phyloP scores from a whole-genome alignment of 495 filamentous ascomycete genomes.

The Tetracladium setigerum region DNA sequence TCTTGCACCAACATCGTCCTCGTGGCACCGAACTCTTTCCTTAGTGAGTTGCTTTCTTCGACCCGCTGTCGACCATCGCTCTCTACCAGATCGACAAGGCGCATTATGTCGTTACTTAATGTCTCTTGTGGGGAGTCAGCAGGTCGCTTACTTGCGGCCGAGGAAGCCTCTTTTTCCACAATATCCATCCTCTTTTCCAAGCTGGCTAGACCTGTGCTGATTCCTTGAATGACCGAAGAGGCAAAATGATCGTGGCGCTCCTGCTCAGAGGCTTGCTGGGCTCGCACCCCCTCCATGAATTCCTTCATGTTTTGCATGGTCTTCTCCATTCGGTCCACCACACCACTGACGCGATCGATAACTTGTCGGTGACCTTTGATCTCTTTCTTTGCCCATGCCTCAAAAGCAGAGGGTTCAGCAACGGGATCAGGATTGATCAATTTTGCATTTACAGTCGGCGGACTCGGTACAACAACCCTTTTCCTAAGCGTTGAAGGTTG shows the following conservation, averaged over 20 bases:
- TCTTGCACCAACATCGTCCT: no score
- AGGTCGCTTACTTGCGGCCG: no score
- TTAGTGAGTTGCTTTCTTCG: no score
- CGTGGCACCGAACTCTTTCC: no score
- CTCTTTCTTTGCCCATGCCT: slow-evolving; percentile 13
- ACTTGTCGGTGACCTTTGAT: slow-evolving; percentile 15
- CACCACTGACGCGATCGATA: slow-evolving; percentile 15
- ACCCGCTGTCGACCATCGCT: no score
- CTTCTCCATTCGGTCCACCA: slow-evolving; percentile 15
- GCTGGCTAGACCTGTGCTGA: background rate
- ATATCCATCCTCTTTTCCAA: background rate
- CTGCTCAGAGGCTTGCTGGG: background rate
- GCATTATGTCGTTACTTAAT: no score
- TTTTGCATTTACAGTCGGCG: no score
- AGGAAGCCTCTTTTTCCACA: background rate
- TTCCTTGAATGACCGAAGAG: background rate
- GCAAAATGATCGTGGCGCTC: background rate
- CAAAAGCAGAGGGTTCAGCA: slow-evolving; percentile 1
- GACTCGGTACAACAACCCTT: background rate
- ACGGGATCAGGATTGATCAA: no score
- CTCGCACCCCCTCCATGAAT: slow-evolving; percentile 17
- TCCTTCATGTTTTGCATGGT: slow-evolving; percentile 15
- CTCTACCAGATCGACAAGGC: no score
- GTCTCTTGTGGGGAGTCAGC: no score
- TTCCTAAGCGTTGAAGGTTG: background rate